These are phyloP conservation scores for Zalaria obscura DNA, from an alignment of 2,329 filamentous ascomycete species.

Conservation along the genomic window DNA sequence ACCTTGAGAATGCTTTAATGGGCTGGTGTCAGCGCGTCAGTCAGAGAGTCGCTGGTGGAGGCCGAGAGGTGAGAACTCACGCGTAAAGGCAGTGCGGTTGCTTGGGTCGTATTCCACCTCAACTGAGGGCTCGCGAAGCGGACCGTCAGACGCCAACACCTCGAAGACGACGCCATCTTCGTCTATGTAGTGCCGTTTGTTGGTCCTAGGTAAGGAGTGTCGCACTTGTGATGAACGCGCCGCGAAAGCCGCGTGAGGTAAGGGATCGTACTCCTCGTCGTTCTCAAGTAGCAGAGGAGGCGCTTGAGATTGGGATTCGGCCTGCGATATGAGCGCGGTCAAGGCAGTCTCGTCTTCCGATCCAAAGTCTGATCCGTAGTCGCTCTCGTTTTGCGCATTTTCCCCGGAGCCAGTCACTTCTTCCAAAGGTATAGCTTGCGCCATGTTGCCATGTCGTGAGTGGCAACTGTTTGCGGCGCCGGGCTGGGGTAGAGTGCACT, in stretches of 20 bases:
- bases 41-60: conserved; percentile 1
- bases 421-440: neutral
- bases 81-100: conserved; percentile 20
- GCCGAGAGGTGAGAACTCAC: conserved; percentile 9
- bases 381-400: conserved; percentile 25
- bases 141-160: conserved; percentile 5
- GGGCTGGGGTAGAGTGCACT: too few relatives aligned
- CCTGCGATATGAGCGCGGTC: conserved; percentile 34
- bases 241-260: conserved; percentile 1
- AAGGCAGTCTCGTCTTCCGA: conserved; percentile 41
- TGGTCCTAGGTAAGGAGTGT: neutral
- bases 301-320: conserved; percentile 19
- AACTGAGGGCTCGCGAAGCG: conserved; percentile 15
- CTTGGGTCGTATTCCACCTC: conserved; percentile 28
- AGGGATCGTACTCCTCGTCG: conserved; percentile 10
- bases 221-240: neutral
- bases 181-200: conserved; percentile 3
- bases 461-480: too few relatives aligned
- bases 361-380: conserved; percentile 51
- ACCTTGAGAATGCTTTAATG: conserved; percentile 13
- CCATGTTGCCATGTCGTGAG: neutral
- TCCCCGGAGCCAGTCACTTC: neutral
- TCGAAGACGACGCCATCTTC: conserved; percentile 7
- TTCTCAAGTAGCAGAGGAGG: conserved; percentile 13
- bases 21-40: conserved; percentile 26